A percentile compares a stretch with the other conserved stretches of the same genome.
Conservation (phyloP, 345 rosid genomes). For the Eucalyptus regnans region DNA sequence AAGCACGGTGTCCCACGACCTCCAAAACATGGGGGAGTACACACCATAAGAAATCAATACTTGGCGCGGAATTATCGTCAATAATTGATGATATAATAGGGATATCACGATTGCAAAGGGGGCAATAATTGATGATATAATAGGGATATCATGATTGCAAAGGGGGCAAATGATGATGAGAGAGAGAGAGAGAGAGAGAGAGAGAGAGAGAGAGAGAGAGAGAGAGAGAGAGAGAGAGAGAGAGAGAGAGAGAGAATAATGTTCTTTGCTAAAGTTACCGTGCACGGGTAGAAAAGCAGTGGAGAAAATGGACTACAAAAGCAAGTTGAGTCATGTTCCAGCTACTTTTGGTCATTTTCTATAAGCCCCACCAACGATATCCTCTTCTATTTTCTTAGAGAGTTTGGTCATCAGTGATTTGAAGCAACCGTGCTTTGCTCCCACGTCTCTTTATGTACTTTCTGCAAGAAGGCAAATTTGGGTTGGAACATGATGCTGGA, state of each 20-base stretch:
- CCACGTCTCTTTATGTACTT: background rate
- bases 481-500: background rate
- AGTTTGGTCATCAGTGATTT: background rate
- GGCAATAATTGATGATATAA: background rate
- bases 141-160: background rate
- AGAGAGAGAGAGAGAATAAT: no score
- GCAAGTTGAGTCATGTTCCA: background rate
- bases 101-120: background rate
- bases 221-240: no score
- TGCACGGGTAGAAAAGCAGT: background rate
- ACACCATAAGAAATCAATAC: background rate
- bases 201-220: no score
- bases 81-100: background rate
- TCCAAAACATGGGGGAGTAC: background rate
- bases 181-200: no score
- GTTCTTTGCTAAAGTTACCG: no score
- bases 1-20: background rate
- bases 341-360: background rate
- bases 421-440: background rate
- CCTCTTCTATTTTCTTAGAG: background rate
- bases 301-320: background rate
- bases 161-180: background rate
- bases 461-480: background rate
- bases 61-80: background rate
- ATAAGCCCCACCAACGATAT: background rate